Evolutionary conservation across 1,139 yeast species (phyloP).

Genomic region (Diutina scorzettiae): DNA sequence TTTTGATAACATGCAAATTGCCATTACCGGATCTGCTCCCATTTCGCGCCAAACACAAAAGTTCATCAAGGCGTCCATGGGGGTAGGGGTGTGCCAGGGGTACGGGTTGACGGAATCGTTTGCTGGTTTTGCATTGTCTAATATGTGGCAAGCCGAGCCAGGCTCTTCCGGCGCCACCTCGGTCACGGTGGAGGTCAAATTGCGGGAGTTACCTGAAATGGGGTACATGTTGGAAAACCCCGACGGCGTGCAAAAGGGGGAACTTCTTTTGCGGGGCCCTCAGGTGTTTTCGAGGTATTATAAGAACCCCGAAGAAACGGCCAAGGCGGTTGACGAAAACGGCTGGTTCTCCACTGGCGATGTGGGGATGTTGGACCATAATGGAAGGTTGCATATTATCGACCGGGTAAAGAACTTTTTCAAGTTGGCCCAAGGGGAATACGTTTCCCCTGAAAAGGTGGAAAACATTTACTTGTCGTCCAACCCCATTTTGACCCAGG

Average conservation of each 20-base stretch:
- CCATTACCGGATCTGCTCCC: constrained; percentile 60
- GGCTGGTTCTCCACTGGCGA: constrained; percentile 12
- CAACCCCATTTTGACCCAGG: constrained; percentile 10
- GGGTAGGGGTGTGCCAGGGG: constrained; percentile 53
- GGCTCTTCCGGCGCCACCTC: constrained; percentile 35
- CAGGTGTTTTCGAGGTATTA: constrained; percentile 10
- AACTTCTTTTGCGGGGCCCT: constrained; percentile 15
- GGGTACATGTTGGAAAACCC: constrained; percentile 36
- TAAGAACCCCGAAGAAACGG: constrained; percentile 18
- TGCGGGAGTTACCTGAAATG: constrained; percentile 59
- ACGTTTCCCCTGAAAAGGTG: constrained; percentile 12
- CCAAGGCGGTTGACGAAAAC: constrained; percentile 15
- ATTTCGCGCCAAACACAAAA: constrained; percentile 46
- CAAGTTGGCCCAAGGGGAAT: constrained; percentile 13
- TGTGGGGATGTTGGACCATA: constrained; percentile 10
- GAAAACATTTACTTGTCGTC: constrained; percentile 11
- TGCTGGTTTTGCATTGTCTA: constrained; percentile 45
- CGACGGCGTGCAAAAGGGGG: neutral
- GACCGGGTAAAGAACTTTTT: constrained; percentile 13
- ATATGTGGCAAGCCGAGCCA: constrained; percentile 29
- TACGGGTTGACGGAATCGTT: constrained; percentile 71
- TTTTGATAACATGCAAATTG: constrained; percentile 10
- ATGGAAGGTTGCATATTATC: constrained; percentile 10
- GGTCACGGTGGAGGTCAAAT: constrained; percentile 41
- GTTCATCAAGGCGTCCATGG: constrained; percentile 52